A percentile compares a stretch with the other conserved stretches of the same genome.
Evolutionary conservation across 495 filamentous ascomycete genomes (phyloP).

Genomic region (Neurospora sp.): DNA sequence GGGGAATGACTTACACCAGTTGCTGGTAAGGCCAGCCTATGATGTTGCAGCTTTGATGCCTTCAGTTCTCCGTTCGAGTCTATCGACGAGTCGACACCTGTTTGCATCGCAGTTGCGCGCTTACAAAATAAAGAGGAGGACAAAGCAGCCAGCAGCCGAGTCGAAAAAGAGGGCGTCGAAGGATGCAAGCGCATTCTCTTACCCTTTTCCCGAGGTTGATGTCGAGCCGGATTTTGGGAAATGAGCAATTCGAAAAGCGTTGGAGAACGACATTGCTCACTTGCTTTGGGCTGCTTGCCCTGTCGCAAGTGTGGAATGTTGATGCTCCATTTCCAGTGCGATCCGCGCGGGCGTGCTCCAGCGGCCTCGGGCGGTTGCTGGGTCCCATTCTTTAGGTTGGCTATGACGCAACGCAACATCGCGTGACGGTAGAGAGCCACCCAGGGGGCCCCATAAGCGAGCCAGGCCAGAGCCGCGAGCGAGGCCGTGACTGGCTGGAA

Average conservation of each 20-base stretch:
- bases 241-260: not conserved
- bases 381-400: not conserved
- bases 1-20: not conserved
- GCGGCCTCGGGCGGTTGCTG: not conserved
- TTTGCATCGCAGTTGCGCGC: not conserved
- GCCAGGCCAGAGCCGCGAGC: not conserved
- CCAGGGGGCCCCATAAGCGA: not conserved
- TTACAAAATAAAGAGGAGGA: not conserved
- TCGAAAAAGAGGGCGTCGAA: not conserved
- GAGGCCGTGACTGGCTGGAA: not conserved
- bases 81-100: not conserved
- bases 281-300: not conserved
- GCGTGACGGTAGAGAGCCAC: not conserved
- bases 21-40: not conserved
- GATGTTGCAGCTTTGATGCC: not conserved
- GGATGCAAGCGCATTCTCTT: not conserved
- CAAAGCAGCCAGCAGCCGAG: not conserved
- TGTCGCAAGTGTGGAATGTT: not conserved
- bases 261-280: not conserved
- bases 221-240: not conserved
- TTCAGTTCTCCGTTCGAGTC: not conserved
- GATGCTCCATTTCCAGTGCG: not conserved
- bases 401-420: not conserved
- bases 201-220: not conserved
- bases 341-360: not conserved